phyloP scores from a whole-genome alignment of 2,329 filamentous ascomycete species.

The Nemania sp. region DNA sequence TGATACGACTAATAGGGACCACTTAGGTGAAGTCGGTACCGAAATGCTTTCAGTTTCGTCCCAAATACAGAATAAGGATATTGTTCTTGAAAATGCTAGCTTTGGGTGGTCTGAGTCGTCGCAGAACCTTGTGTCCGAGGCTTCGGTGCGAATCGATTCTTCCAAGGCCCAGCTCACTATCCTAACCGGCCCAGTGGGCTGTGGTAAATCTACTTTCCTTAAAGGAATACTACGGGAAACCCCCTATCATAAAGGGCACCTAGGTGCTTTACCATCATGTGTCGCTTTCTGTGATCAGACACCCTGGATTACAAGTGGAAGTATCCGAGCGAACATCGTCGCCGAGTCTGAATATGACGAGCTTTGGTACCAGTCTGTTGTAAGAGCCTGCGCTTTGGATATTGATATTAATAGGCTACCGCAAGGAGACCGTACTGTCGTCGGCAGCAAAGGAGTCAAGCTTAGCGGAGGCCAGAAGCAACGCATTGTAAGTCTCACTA shows the following conservation, averaged over 20 bases:
- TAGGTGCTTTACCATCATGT: background rate
- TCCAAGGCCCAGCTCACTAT: slow-evolving; percentile 24
- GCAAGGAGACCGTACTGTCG: slow-evolving; percentile 39
- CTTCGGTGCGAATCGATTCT: slow-evolving; percentile 19
- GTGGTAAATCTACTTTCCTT: slow-evolving; percentile 33
- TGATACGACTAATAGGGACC: background rate
- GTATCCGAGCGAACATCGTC: slow-evolving; percentile 51
- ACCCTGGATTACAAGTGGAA: slow-evolving; percentile 52
- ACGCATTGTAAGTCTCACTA: slow-evolving; percentile 33
- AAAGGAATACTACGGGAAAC: slow-evolving; percentile 32
- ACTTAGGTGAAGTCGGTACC: background rate
- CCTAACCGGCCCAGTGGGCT: slow-evolving; percentile 30
- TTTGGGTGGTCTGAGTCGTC: slow-evolving; percentile 33
- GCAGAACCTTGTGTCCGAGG: slow-evolving; percentile 22
- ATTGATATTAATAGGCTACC: slow-evolving; percentile 48
- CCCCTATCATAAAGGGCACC: slow-evolving; percentile 4
- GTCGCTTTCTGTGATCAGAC: slow-evolving; percentile 34
- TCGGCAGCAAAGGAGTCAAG: slow-evolving; percentile 41
- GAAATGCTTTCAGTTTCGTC: background rate
- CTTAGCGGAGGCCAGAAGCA: slow-evolving; percentile 45
- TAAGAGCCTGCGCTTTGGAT: slow-evolving; percentile 40
- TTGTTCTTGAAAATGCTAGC: slow-evolving; percentile 27
- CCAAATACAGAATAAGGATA: background rate
- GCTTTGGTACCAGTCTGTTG: slow-evolving; percentile 44
- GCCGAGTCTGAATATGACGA: slow-evolving; percentile 45